phyloP scores from a whole-genome alignment of 1,284 basidiomycete species.

The Leccinum subfulvum region DNA sequence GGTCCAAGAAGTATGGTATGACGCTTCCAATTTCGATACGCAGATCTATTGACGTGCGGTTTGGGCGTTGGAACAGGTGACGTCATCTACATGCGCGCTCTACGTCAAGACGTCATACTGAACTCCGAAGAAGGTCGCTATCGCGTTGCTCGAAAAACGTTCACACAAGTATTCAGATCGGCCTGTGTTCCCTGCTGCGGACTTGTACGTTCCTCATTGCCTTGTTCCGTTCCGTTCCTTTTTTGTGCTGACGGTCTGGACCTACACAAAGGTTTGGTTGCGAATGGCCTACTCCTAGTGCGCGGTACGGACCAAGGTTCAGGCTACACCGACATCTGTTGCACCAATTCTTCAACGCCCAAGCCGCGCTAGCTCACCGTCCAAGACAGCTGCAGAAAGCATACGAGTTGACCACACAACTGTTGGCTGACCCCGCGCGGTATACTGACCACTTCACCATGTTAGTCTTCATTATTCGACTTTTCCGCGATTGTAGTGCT shows the following conservation, averaged over 20 bases:
- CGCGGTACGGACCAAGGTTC: no score
- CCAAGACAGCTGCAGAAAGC: background rate
- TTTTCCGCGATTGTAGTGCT: background rate
- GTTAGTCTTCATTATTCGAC: background rate
- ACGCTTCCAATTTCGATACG: background rate
- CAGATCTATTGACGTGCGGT: background rate
- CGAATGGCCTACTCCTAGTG: background rate
- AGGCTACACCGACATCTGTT: no score
- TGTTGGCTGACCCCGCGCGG: background rate
- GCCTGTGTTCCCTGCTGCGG: background rate
- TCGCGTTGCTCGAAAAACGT: background rate
- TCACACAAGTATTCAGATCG: background rate
- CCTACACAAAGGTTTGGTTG: background rate
- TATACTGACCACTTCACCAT: background rate
- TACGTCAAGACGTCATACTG: background rate
- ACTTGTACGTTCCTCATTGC: background rate
- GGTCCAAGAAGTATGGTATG: background rate
- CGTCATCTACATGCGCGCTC: background rate
- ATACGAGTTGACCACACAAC: background rate
- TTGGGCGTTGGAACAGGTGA: background rate
- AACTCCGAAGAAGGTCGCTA: background rate
- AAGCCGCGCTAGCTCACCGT: background rate
- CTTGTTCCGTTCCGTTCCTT: background rate
- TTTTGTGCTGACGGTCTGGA: background rate
- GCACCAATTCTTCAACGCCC: no score